phyloP scores from a whole-genome alignment of 805 yeast species.

The Clavispora phyllophila region DNA sequence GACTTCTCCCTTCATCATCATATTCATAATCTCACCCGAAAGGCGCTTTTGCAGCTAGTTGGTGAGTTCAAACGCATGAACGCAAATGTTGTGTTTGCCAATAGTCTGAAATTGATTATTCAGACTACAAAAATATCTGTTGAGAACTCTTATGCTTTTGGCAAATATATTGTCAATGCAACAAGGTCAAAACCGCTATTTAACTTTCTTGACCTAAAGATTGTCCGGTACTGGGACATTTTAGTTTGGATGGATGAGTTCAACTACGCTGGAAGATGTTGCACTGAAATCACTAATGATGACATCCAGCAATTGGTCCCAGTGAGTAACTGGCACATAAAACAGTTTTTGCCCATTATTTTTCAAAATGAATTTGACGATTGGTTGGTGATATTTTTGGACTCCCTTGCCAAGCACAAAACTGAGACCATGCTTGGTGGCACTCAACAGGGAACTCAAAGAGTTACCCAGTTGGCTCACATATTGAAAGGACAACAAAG shows the following conservation, averaged over 20 bases:
- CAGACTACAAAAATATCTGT: slow-evolving; percentile 73
- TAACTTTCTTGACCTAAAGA: slow-evolving; percentile 69
- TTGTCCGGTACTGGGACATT: slow-evolving; percentile 85
- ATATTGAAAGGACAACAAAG: slow-evolving; percentile 41
- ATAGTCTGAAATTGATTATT: slow-evolving; percentile 66
- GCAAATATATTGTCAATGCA: slow-evolving; percentile 75
- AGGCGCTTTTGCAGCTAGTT: slow-evolving; percentile 72
- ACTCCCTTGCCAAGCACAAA: slow-evolving; percentile 57
- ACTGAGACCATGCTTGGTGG: slow-evolving; percentile 33
- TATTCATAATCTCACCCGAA: slow-evolving; percentile 78
- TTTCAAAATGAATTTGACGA: slow-evolving; percentile 81
- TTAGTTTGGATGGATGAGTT: slow-evolving; percentile 91
- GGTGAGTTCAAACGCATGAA: slow-evolving; percentile 78
- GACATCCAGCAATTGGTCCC: slow-evolving; percentile 45
- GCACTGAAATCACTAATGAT: slow-evolving; percentile 40
- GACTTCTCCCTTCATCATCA: slow-evolving; percentile 81
- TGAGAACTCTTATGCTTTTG: slow-evolving; percentile 85
- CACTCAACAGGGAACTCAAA: slow-evolving; percentile 43
- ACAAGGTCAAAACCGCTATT: slow-evolving; percentile 78
- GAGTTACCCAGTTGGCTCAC: slow-evolving; percentile 66
- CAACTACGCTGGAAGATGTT: slow-evolving; percentile 74
- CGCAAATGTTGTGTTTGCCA: slow-evolving; percentile 75
- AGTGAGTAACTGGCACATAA: slow-evolving; percentile 72
- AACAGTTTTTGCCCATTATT: slow-evolving; percentile 65
- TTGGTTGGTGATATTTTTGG: slow-evolving; percentile 77